phyloP scores from a whole-genome alignment of 1,139 yeast genomes.

The Saccharomyces hybrid region DNA sequence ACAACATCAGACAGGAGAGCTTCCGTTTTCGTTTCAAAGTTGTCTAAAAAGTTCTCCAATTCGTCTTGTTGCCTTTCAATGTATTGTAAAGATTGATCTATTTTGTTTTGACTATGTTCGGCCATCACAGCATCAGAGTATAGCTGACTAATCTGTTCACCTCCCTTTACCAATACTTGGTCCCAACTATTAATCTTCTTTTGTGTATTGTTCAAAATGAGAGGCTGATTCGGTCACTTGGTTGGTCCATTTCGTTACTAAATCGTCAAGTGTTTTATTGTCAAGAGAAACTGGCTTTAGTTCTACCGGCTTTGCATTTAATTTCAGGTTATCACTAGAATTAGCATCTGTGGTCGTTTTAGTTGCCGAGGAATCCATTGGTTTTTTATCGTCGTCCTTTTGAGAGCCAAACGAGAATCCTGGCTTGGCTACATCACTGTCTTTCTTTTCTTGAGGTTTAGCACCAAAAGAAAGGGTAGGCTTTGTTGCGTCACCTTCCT shows the following conservation, averaged over 20 bases:
- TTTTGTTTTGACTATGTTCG: constrained; percentile 74
- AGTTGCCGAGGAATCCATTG: constrained; percentile 20
- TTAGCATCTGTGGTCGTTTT: constrained; percentile 10
- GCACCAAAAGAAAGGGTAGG: constrained; percentile 26
- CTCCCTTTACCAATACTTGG: constrained; percentile 70
- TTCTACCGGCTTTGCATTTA: constrained; percentile 41
- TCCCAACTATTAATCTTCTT: constrained; percentile 79
- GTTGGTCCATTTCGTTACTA: constrained; percentile 87
- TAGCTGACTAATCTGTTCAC: constrained; percentile 72
- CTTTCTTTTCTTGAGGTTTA: constrained; percentile 16
- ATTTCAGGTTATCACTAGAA: neutral
- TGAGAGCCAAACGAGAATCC: constrained; percentile 29
- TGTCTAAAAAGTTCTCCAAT: constrained; percentile 70
- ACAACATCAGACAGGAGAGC: constrained; percentile 39
- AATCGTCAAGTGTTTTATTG: constrained; percentile 87
- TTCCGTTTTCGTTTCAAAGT: constrained; percentile 82
- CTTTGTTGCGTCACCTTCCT: constrained; percentile 17
- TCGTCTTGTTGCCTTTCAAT: constrained; percentile 92
- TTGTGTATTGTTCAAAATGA: constrained; percentile 71
- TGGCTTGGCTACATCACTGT: constrained; percentile 19
- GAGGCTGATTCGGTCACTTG: constrained; percentile 68
- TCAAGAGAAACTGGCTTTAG: constrained; percentile 73
- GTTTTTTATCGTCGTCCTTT: constrained; percentile 20
- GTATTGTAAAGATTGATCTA: constrained; percentile 80
- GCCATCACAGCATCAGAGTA: constrained; percentile 75